These are phyloP conservation scores for Neocatenulostroma microsporum DNA, from an alignment of 2,329 filamentous ascomycete species.

Conservation along the genomic window DNA sequence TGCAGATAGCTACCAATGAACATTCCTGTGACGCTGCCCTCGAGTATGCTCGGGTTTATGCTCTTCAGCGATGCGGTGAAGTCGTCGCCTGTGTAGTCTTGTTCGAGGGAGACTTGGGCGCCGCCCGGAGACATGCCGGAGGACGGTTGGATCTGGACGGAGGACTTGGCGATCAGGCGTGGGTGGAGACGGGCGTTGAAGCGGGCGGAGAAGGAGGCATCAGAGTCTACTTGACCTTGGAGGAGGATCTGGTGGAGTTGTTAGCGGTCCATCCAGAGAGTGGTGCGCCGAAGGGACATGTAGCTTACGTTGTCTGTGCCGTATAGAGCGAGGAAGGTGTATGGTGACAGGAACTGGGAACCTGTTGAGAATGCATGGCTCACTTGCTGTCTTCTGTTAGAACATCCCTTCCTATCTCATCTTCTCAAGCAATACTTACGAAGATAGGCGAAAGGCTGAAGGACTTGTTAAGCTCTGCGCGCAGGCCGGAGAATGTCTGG, in stretches of 20 bases:
- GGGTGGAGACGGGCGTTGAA: slow-evolving; percentile 89
- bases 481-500: slow-evolving; percentile 91
- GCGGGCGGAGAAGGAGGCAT: slow-evolving; percentile 75
- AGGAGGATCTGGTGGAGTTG: slow-evolving; percentile 66
- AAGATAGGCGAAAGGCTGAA: slow-evolving; percentile 43
- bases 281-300: too few species aligned
- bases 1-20: slow-evolving; percentile 94
- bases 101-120: slow-evolving; percentile 87
- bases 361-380: slow-evolving; percentile 96
- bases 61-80: slow-evolving; percentile 91
- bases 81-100: slow-evolving; percentile 88
- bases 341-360: slow-evolving; percentile 79
- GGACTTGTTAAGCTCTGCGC: slow-evolving; percentile 88
- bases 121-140: slow-evolving; percentile 48
- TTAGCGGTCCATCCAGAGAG: too few species aligned
- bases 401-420: too few species aligned
- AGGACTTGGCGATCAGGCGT: slow-evolving; percentile 75
- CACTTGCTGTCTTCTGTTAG: too few species aligned
- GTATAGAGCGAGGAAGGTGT: slow-evolving; percentile 89
- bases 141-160: slow-evolving; percentile 69
- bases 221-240: slow-evolving; percentile 92
- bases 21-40: slow-evolving; percentile 89
- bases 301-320: slow-evolving; percentile 78
- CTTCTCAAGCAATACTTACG: too few species aligned
- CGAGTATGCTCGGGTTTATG: slow-evolving; percentile 88